Conservation (phyloP, 2,329 filamentous ascomycete species). For the Aspergillus bombycis region DNA sequence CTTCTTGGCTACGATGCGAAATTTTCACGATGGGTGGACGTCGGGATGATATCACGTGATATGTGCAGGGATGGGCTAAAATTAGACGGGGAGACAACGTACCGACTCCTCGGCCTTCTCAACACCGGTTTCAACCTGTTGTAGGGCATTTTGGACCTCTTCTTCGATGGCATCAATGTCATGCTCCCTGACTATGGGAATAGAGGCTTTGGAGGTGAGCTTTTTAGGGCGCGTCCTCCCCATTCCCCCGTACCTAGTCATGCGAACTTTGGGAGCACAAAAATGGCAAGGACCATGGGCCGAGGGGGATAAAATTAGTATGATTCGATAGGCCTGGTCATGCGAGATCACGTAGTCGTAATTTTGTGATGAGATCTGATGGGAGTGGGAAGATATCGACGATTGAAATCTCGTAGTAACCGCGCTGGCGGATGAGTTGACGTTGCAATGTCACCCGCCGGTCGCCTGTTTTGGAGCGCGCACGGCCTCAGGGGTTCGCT, state of each 20-base stretch:
- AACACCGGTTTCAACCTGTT: slow-evolving; percentile 90
- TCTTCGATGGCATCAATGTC: slow-evolving; percentile 92
- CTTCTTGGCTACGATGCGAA: slow-evolving; percentile 24
- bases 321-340: slow-evolving; percentile 63
- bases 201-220: slow-evolving; percentile 84
- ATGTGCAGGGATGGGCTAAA: slow-evolving; percentile 36
- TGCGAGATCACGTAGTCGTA: slow-evolving; percentile 56
- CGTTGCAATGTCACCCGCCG: slow-evolving; percentile 46
- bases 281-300: slow-evolving; percentile 43
- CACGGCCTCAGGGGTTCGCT: slow-evolving; percentile 50
- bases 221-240: slow-evolving; percentile 63
- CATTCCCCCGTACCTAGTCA: slow-evolving; percentile 50
- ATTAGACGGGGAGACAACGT: slow-evolving; percentile 55
- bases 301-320: slow-evolving; percentile 65
- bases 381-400: slow-evolving; percentile 50
- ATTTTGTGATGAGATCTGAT: slow-evolving; percentile 60
- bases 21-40: slow-evolving; percentile 36
- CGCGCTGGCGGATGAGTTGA: slow-evolving; percentile 46
- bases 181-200: slow-evolving; percentile 84
- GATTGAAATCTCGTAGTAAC: slow-evolving; percentile 35
- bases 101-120: slow-evolving; percentile 98
- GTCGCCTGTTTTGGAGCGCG: slow-evolving; percentile 46
- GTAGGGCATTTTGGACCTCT: slow-evolving; percentile 76
- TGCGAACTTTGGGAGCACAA: slow-evolving; percentile 45
- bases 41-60: slow-evolving; percentile 44